phyloP scores from a whole-genome alignment of 1,284 basidiomycete genomes.

The Boletus nobilissimus region DNA sequence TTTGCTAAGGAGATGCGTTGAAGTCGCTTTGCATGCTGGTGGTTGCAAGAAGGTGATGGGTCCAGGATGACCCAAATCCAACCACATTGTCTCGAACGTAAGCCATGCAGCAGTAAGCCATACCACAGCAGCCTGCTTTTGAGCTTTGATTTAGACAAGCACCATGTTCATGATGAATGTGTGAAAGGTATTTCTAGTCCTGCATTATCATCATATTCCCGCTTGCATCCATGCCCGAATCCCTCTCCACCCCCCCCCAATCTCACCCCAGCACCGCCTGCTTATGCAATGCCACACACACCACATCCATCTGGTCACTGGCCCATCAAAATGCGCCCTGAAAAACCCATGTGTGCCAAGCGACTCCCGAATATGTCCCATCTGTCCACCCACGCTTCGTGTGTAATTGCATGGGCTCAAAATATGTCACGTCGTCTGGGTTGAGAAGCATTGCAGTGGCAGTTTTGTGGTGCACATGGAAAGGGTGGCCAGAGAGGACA shows the following conservation, averaged over 20 bases:
- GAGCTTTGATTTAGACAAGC: no score
- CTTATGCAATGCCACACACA: slow-evolving; percentile 93
- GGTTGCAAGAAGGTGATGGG: no score
- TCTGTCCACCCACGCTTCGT: slow-evolving; percentile 93
- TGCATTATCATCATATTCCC: neutral
- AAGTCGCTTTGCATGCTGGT: no score
- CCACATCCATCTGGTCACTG: slow-evolving; percentile 96
- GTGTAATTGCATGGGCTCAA: slow-evolving; percentile 91
- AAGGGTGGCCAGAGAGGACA: slow-evolving; percentile 94
- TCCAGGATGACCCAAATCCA: no score
- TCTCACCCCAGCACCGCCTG: slow-evolving; percentile 81
- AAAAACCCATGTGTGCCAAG: slow-evolving; percentile 99
- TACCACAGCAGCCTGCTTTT: no score
- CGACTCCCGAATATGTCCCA: slow-evolving; percentile 93
- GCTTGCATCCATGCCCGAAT: slow-evolving; percentile 18
- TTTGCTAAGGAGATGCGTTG: no score
- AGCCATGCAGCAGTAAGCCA: no score
- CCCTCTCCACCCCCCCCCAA: slow-evolving; percentile 51
- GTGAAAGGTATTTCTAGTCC: neutral
- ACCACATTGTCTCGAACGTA: no score
- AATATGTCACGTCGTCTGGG: slow-evolving; percentile 91
- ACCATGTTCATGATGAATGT: no score
- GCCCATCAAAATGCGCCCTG: slow-evolving; percentile 97
- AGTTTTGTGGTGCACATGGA: slow-evolving; percentile 98
- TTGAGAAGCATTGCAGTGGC: slow-evolving; percentile 99